Evolutionary conservation across 1,284 basidiomycete species (phyloP).

Genomic region (Cystobasidium slooffiae): DNA sequence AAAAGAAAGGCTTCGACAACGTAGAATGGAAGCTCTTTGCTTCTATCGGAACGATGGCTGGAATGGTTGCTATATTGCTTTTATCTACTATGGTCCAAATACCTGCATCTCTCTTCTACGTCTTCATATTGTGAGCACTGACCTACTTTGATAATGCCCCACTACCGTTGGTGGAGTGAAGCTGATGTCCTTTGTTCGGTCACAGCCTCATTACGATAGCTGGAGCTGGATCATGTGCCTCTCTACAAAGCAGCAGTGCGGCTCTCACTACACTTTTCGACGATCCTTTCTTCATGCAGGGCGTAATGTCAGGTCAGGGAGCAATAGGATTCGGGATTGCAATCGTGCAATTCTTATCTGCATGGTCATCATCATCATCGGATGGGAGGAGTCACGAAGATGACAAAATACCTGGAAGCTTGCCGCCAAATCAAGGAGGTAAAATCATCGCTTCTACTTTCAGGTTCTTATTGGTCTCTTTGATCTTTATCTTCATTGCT

Average conservation of each 20-base stretch:
- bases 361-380: conserved; percentile 31
- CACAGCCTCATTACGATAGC: conserved; percentile 7
- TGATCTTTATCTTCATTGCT: conserved; percentile 47
- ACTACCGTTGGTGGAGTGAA: background rate
- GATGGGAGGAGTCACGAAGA: background rate
- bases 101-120: conserved; percentile 46
- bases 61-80: conserved; percentile 45
- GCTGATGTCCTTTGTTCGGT: background rate
- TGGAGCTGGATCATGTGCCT: conserved; percentile 26
- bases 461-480: conserved; percentile 51
- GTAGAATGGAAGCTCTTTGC: conserved; percentile 15
- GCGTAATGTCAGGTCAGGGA: conserved; percentile 53
- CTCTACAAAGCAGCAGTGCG: conserved; percentile 30
- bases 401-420: background rate
- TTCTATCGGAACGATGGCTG: conserved; percentile 36
- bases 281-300: conserved; percentile 53
- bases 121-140: conserved; percentile 47
- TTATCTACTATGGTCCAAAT: conserved; percentile 47
- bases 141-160: background rate
- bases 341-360: conserved; percentile 51
- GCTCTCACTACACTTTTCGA: conserved; percentile 48
- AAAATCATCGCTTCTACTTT: conserved; percentile 47
- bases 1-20: conserved; percentile 29
- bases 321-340: conserved; percentile 52
- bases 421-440: conserved; percentile 2